Percentiles rank a stretch among this genome's conserved stretches.
Conservation (phyloP, 2,329 filamentous ascomycete genomes). For the Didymella keratinophila region DNA sequence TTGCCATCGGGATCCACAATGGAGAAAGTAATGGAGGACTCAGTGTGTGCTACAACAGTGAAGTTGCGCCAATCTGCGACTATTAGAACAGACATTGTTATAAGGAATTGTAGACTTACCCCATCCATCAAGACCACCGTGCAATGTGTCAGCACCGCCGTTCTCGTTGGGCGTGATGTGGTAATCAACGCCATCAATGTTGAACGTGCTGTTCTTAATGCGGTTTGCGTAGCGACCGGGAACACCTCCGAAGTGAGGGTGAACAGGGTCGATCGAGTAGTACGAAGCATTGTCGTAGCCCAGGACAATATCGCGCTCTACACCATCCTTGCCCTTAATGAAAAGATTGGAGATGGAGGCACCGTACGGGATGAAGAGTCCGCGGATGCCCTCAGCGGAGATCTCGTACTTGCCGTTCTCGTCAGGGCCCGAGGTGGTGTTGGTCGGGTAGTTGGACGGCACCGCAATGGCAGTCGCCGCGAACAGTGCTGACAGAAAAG, state of each 20-base stretch:
- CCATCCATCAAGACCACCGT: conserved; percentile 76
- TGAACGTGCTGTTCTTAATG: conserved; percentile 78
- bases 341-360: conserved; percentile 76
- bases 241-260: conserved; percentile 76
- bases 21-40: conserved; percentile 75
- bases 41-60: conserved; percentile 73
- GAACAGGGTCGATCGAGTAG: conserved; percentile 69
- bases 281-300: conserved; percentile 80
- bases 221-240: conserved; percentile 82
- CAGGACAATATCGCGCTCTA: conserved; percentile 73
- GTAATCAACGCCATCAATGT: conserved; percentile 69
- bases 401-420: conserved; percentile 73
- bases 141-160: conserved; percentile 66
- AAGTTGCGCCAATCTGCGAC: conserved; percentile 71
- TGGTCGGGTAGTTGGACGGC: conserved; percentile 34
- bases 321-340: conserved; percentile 72
- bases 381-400: conserved; percentile 70
- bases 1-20: conserved; percentile 76
- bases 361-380: conserved; percentile 76
- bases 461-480: conserved; percentile 39
- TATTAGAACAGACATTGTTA: not conserved
- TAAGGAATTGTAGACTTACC: conserved; percentile 38
- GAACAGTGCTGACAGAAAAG: conserved; percentile 33
- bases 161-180: conserved; percentile 68
- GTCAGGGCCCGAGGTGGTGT: conserved; percentile 42